Evolutionary conservation across 2,329 filamentous ascomycete species (phyloP).

Genomic region (Colletotrichum euphorbiae): DNA sequence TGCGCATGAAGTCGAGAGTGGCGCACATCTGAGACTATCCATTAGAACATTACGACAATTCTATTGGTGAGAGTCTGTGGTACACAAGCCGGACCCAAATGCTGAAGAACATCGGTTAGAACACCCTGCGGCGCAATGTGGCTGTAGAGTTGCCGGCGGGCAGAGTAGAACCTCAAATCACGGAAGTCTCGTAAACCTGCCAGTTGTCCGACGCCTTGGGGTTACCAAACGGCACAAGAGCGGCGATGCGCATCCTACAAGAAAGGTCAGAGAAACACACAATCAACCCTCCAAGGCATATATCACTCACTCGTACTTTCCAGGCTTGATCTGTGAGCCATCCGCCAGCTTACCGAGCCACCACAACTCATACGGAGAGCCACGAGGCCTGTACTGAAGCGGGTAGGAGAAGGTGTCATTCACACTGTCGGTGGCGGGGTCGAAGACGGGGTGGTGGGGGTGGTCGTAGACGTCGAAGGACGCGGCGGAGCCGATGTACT

Average conservation of each 20-base stretch:
- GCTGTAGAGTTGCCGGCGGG: conserved; percentile 6
- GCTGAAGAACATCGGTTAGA: not conserved
- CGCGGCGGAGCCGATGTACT: conserved; percentile 57
- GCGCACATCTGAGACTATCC: too few species aligned
- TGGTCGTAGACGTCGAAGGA: conserved; percentile 41
- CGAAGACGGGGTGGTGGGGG: conserved; percentile 43
- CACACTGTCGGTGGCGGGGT: conserved; percentile 49
- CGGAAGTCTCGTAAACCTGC: conserved; percentile 52
- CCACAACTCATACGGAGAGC: conserved; percentile 50
- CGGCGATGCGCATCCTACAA: conserved; percentile 52
- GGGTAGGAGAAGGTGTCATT: conserved; percentile 55
- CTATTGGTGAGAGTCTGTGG: not conserved
- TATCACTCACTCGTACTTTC: conserved; percentile 52
- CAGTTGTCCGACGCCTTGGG: conserved; percentile 55
- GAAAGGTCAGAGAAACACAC: not conserved
- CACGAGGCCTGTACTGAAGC: conserved; percentile 49
- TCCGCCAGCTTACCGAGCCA: conserved; percentile 58
- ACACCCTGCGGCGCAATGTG: not conserved
- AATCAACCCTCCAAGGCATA: not conserved
- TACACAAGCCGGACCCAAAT: not conserved
- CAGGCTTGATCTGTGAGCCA: conserved; percentile 54
- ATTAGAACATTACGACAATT: too few species aligned
- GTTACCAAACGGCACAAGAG: conserved; percentile 55
- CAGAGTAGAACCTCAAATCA: conserved; percentile 47
- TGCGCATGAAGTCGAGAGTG: too few species aligned